Conservation (phyloP, 2,329 filamentous ascomycete species). For the Aspergillus viridinutans region DNA sequence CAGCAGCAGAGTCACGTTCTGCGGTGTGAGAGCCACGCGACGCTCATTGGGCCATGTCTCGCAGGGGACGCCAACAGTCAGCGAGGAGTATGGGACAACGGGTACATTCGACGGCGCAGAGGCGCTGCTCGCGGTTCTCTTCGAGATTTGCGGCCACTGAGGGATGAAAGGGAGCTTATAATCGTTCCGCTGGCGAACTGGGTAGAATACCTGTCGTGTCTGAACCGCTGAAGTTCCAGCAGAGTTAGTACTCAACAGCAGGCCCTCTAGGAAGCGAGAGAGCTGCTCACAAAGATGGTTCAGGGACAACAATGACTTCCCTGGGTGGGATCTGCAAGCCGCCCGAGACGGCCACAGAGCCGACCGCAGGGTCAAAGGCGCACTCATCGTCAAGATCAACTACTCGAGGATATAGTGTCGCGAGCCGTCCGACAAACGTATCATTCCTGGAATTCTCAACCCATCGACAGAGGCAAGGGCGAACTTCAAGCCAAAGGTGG, state of each 20-base stretch:
- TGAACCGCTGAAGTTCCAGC: conserved; percentile 12
- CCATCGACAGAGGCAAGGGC: neutral
- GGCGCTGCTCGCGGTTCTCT: conserved; percentile 20
- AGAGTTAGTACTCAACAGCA: conserved; percentile 2
- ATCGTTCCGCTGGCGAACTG: conserved; percentile 7
- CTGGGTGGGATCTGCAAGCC: conserved; percentile 16
- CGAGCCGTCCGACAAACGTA: neutral
- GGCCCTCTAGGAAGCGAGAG: neutral
- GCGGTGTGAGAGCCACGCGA: conserved; percentile 78
- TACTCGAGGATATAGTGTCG: neutral
- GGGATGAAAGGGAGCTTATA: conserved; percentile 2
- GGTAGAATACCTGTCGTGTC: conserved; percentile 9
- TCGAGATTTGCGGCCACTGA: conserved; percentile 13
- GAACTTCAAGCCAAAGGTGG: neutral
- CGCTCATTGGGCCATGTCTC: conserved; percentile 77
- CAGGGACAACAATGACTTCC: conserved; percentile 15
- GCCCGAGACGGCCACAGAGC: conserved; percentile 25
- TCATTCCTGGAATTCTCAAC: neutral
- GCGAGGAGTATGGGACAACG: conserved; percentile 59
- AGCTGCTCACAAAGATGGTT: conserved; percentile 21
- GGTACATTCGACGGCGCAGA: conserved; percentile 20
- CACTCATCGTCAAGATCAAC: conserved; percentile 20
- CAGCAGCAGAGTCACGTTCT: conserved; percentile 74
- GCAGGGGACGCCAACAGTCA: conserved; percentile 73
- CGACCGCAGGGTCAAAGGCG: conserved; percentile 21